Conservation (phyloP, 805 yeast genomes). For the Starmerella tilneyi region DNA sequence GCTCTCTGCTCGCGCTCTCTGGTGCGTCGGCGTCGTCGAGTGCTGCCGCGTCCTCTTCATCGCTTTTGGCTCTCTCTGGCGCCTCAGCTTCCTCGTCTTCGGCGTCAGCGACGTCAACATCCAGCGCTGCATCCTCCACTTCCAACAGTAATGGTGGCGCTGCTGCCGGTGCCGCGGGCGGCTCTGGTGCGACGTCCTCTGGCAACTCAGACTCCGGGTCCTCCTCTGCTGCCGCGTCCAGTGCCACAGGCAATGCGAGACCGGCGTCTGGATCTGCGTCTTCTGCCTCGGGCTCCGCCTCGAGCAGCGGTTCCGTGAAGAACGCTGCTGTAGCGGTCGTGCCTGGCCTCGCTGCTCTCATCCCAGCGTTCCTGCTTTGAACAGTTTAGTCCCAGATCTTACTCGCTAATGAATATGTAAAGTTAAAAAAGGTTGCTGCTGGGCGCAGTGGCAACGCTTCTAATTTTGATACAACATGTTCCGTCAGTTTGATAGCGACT, state of each 20-base stretch:
- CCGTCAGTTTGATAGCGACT: too few relatives aligned
- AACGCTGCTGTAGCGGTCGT: constrained; percentile 14
- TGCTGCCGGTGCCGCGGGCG: too few relatives aligned
- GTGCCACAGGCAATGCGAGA: constrained; percentile 4
- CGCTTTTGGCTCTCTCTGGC: constrained; percentile 5
- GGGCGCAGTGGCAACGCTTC: too few relatives aligned
- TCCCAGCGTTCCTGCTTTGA: constrained; percentile 17
- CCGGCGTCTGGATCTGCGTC: neutral
- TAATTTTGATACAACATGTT: neutral
- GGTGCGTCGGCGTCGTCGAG: constrained; percentile 9
- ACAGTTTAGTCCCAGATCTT: neutral
- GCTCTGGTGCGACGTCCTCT: too few relatives aligned
- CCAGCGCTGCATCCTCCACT: constrained; percentile 2
- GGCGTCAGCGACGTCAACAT: neutral
- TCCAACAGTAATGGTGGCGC: constrained; percentile 14
- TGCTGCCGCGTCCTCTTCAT: constrained; percentile 10
- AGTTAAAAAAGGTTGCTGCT: neutral
- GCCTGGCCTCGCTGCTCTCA: constrained; percentile 15
- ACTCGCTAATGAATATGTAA: neutral
- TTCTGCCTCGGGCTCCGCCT: neutral
- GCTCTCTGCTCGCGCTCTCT: neutral
- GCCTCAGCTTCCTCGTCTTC: constrained; percentile 15
- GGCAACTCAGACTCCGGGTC: constrained; percentile 5
- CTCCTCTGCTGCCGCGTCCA: constrained; percentile 3
- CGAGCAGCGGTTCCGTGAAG: constrained; percentile 1